Evolutionary conservation across 305 asterid species (phyloP).

Genomic region (Euphrasia arctica): DNA sequence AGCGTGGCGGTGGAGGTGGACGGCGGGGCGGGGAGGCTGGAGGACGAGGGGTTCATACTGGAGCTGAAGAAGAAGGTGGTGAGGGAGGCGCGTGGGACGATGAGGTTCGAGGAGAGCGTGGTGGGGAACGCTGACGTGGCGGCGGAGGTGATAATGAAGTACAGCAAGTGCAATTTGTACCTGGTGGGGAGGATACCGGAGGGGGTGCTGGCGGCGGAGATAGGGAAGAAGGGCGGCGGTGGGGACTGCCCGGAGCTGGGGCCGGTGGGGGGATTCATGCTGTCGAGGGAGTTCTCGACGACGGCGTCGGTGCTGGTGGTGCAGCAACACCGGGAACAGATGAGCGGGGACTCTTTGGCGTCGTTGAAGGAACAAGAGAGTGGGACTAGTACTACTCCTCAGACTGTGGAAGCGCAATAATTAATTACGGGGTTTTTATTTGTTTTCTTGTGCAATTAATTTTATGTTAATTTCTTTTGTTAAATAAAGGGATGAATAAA

Average conservation of each 20-base stretch:
- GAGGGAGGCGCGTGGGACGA: background rate
- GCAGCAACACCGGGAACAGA: constrained; percentile 3
- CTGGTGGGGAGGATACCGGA: constrained; percentile 3
- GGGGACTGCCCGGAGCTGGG: constrained; percentile 2
- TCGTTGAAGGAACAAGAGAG: background rate
- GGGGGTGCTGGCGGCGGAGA: background rate
- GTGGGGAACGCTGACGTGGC: constrained; percentile 3
- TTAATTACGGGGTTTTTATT: no score
- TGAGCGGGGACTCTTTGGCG: constrained; percentile 2
- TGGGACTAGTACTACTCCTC: no score
- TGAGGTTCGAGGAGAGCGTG: constrained; percentile 5
- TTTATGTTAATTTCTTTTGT: no score
- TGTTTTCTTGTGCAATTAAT: no score
- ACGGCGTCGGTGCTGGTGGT: constrained; percentile 12
- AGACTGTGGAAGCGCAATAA: no score
- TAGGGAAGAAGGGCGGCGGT: background rate
- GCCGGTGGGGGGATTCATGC: background rate
- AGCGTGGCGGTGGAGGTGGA: constrained; percentile 2
- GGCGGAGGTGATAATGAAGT: background rate
- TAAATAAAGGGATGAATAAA: no score
- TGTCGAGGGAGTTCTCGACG: background rate
- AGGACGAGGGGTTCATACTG: background rate
- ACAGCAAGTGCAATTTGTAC: background rate
- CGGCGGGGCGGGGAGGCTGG: background rate
- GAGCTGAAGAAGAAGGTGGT: background rate